Base-by-base conservation (phyloP, 345 rosid species). In the Geranium rotundifolium region DNA sequence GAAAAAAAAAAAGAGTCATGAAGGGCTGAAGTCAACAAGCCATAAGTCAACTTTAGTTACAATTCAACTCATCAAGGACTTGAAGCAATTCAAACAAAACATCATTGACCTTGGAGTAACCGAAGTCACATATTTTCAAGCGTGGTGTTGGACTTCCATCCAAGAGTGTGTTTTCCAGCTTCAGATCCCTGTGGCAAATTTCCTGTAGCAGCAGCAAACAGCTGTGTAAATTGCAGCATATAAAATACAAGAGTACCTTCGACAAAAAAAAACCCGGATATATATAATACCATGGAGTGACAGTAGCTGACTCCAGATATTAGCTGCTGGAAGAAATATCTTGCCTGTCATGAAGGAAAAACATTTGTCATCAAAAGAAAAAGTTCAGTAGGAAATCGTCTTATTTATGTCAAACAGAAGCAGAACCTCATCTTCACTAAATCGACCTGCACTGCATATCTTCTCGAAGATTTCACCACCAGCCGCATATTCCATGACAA, bases 251-350 rank as follows among this genome's bases (percentile, higher is more conserved):
- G 41, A 4, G 52, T 46, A 23, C 52, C 12, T 14, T 60, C 20
- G 37, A 16, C 14, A 27, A 8, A 57, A 7, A 60, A 46, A 52
- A 46, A 31, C 37, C 6, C 52, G 54, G 19, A 56, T 58, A 4
- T 34, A 34, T 4, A 4, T 27, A 64, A 62, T 82, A 88, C 96
- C 91, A 85, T 88, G 67, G 81, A 80, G 76, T 88, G 96, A 56
- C 91, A 88, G 75, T 84, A 88, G 83, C 96, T 88, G 80, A 88
- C 96, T 60, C 96, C 91, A 61, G 96, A 88, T 70, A 85, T 84
- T 59, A 88, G 84, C 73, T 88, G 96, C 79, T 88, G 96, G 73
- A 88, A 82, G 86, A 88, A 88, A 78, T 85, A 88, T 63, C 96
- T 81, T 55, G 90, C 82, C 91, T 88, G 72, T 20, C 55, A 23